Evolutionary conservation across 257 asterid species (phyloP).

Genomic region (Penstemon barbatus): DNA sequence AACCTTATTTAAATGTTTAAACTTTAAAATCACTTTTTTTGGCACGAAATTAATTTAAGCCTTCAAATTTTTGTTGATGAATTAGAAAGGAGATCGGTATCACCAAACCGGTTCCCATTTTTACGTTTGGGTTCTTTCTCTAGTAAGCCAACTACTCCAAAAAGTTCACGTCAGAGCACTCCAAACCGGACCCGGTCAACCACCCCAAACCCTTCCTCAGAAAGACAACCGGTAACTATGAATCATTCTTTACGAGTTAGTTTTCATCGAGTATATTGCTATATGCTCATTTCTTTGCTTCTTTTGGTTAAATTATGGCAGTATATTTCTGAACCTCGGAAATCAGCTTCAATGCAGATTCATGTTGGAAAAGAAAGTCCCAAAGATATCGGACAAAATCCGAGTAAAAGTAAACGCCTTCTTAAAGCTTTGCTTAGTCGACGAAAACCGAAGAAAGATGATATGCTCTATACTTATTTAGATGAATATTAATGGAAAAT

Average conservation of each 20-base stretch:
- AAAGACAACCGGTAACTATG: constrained; percentile 52
- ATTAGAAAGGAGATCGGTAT: constrained; percentile 67
- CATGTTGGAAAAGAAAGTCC: constrained; percentile 59
- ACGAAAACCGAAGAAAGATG: constrained; percentile 91
- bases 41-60: too few species aligned
- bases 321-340: constrained; percentile 69
- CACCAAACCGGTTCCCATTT: constrained; percentile 87
- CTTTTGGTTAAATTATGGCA: constrained; percentile 33
- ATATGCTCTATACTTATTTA: constrained; percentile 70
- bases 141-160: constrained; percentile 71
- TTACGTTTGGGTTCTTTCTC: constrained; percentile 73
- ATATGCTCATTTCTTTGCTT: constrained; percentile 18
- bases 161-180: constrained; percentile 61
- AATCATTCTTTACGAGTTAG: background rate
- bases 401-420: constrained; percentile 87
- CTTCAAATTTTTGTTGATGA: constrained; percentile 21
- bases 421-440: constrained; percentile 86
- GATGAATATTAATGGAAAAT: constrained; percentile 64
- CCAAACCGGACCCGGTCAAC: constrained; percentile 70
- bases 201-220: constrained; percentile 67
- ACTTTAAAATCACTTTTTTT: too few species aligned
- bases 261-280: background rate
- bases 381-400: constrained; percentile 54
- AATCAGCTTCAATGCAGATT: constrained; percentile 82
- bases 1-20: constrained; percentile 6